These are phyloP conservation scores for Teratosphaeria zuluensis DNA, from an alignment of 2,329 filamentous ascomycete species.

Conservation along the genomic window DNA sequence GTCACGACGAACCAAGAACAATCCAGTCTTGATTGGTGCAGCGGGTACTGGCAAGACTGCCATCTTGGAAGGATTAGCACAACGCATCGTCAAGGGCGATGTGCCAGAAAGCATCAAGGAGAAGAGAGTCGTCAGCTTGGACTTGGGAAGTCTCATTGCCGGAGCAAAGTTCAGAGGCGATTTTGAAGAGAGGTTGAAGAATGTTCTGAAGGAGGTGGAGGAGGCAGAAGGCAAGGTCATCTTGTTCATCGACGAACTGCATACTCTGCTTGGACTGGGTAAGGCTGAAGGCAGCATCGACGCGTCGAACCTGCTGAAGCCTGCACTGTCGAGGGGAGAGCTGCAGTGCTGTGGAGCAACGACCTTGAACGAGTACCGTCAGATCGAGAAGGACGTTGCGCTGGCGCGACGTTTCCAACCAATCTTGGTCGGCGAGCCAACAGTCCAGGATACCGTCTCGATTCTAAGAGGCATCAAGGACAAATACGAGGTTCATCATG, in stretches of 20 bases:
- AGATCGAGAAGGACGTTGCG: constrained; percentile 93
- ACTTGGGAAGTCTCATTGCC: constrained; percentile 86
- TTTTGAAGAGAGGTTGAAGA: constrained; percentile 89
- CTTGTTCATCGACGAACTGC: constrained; percentile 89
- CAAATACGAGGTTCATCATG: constrained; percentile 94
- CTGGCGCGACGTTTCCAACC: constrained; percentile 89
- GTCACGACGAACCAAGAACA: constrained; percentile 88
- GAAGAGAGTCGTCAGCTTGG: constrained; percentile 77
- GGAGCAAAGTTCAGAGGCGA: constrained; percentile 93
- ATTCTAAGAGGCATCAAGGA: constrained; percentile 96
- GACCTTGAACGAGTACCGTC: constrained; percentile 81
- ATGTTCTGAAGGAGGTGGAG: constrained; percentile 82
- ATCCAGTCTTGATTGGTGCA: constrained; percentile 84
- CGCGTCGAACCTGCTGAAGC: constrained; percentile 89
- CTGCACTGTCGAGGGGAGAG: constrained; percentile 82
- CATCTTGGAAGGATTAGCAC: constrained; percentile 79
- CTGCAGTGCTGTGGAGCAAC: constrained; percentile 94
- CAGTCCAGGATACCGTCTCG: constrained; percentile 84
- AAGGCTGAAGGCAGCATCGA: constrained; percentile 96
- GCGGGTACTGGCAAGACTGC: constrained; percentile 92
- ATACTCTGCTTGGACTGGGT: constrained; percentile 81
- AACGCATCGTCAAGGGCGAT: constrained; percentile 83
- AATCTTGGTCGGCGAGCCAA: constrained; percentile 84
- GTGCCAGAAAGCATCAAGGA: constrained; percentile 95
- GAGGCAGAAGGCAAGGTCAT: constrained; percentile 84